Evolutionary conservation across 176 grass and related monocot species (phyloP).

Genomic region (Eleusine coracana): DNA sequence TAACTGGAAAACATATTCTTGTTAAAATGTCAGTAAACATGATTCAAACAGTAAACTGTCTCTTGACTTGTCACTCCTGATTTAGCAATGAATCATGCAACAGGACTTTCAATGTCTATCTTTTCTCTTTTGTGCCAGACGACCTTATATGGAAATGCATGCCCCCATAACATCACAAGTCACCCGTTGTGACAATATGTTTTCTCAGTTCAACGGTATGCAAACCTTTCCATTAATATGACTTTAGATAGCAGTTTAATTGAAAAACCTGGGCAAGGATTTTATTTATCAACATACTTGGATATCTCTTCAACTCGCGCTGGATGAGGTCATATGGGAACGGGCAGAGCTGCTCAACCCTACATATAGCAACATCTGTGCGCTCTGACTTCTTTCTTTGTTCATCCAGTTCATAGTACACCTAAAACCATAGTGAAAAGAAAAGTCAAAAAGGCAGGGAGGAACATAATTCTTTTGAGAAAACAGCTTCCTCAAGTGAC

Average conservation of each 20-base stretch:
- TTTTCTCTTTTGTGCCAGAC: background rate
- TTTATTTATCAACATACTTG: slow-evolving; percentile 55
- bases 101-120: too few species aligned
- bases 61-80: background rate
- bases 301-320: slow-evolving; percentile 93
- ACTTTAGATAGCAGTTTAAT: background rate
- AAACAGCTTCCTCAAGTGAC: slow-evolving; percentile 11
- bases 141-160: background rate
- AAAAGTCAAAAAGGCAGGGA: background rate
- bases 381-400: slow-evolving; percentile 64
- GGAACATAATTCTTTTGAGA: background rate
- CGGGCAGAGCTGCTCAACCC: slow-evolving; percentile 88
- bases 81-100: background rate
- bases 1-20: slow-evolving; percentile 1
- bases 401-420: slow-evolving; percentile 97
- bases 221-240: background rate
- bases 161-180: background rate
- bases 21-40: background rate
- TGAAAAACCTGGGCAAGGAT: background rate
- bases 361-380: slow-evolving; percentile 83
- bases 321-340: slow-evolving; percentile 94
- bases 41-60: background rate
- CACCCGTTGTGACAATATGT: background rate
- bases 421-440: slow-evolving; percentile 45
- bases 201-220: background rate